Percentiles rank a stretch among this genome's conserved stretches.
Evolutionary conservation across 306 rosid genomes (phyloP).

Genomic region (Argentina anserina): DNA sequence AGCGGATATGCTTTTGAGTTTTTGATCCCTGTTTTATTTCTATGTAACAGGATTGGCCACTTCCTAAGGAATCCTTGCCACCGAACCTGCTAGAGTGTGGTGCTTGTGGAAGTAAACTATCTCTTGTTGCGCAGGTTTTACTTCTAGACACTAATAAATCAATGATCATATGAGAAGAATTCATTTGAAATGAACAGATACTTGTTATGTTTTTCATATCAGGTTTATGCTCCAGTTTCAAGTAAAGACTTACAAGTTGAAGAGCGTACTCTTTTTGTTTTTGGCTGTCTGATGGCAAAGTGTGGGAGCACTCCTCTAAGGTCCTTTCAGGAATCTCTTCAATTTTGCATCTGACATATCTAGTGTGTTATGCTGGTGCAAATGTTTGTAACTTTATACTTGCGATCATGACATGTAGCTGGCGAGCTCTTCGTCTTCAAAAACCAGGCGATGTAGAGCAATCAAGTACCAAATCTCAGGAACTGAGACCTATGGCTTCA

Average conservation of each 20-base stretch:
- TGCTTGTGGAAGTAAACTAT: slow-evolving; percentile 47
- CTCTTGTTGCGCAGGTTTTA: slow-evolving; percentile 61
- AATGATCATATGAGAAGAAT: not conserved
- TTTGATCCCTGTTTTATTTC: not conserved
- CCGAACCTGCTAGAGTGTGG: slow-evolving; percentile 48
- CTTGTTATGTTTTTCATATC: slow-evolving; percentile 2
- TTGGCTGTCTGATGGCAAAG: slow-evolving; percentile 55
- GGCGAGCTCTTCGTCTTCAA: slow-evolving; percentile 79
- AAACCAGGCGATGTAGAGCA: slow-evolving; percentile 23
- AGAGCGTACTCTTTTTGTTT: slow-evolving; percentile 61
- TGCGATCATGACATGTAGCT: slow-evolving; percentile 26
- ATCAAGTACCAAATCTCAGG: slow-evolving; percentile 21
- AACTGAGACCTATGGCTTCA: slow-evolving; percentile 9
- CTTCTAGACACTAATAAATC: not conserved
- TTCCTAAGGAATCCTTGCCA: slow-evolving; percentile 33
- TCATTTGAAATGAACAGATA: not conserved
- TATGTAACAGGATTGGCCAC: slow-evolving; percentile 63
- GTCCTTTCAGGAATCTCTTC: slow-evolving; percentile 20
- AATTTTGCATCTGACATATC: not conserved
- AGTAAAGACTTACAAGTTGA: slow-evolving; percentile 24
- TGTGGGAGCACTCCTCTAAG: slow-evolving; percentile 52
- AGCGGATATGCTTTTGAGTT: not conserved
- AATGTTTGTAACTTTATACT: not conserved
- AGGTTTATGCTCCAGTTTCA: slow-evolving; percentile 74
- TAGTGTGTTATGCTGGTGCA: not conserved